phyloP scores from a whole-genome alignment of 495 filamentous ascomycete genomes.

The Sabuloglossum arenarium region DNA sequence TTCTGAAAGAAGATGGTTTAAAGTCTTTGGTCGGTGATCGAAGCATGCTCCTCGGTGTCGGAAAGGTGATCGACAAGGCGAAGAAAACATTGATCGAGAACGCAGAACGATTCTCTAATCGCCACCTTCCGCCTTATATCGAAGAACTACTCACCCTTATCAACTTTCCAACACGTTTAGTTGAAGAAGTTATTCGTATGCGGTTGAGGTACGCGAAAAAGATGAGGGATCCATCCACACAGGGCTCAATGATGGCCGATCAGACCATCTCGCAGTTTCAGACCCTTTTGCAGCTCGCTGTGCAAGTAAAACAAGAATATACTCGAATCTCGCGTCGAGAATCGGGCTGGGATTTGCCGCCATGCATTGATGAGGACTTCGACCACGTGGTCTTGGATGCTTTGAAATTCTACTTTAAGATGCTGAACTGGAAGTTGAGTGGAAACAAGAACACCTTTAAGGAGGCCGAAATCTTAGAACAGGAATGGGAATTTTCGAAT shows the following conservation, averaged over 20 bases:
- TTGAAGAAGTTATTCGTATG: constrained; percentile 90
- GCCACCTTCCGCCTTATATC: constrained; percentile 89
- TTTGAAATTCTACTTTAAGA: constrained; percentile 90
- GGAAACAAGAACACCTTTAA: constrained; percentile 99
- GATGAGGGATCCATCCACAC: constrained; percentile 76
- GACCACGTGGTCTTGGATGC: constrained; percentile 91
- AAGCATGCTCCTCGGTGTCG: constrained; percentile 70
- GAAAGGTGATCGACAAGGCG: constrained; percentile 73
- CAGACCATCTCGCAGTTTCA: constrained; percentile 96
- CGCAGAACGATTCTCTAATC: constrained; percentile 62
- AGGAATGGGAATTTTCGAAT: constrained; percentile 94
- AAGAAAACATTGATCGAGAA: constrained; percentile 83
- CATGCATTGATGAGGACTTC: constrained; percentile 92
- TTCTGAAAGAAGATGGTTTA: constrained; percentile 92
- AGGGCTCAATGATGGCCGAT: constrained; percentile 77
- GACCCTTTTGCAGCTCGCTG: constrained; percentile 73
- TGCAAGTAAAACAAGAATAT: constrained; percentile 80
- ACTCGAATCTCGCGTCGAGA: constrained; percentile 65
- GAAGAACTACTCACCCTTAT: constrained; percentile 90
- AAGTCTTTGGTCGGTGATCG: constrained; percentile 72
- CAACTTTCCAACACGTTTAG: constrained; percentile 86
- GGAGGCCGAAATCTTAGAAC: constrained; percentile 88
- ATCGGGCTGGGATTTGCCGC: constrained; percentile 83
- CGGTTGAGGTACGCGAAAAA: constrained; percentile 81
- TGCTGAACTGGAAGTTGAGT: constrained; percentile 91